Evolutionary conservation across 2,329 filamentous ascomycete species (phyloP).

Genomic region (Botryotinia narcissicola): DNA sequence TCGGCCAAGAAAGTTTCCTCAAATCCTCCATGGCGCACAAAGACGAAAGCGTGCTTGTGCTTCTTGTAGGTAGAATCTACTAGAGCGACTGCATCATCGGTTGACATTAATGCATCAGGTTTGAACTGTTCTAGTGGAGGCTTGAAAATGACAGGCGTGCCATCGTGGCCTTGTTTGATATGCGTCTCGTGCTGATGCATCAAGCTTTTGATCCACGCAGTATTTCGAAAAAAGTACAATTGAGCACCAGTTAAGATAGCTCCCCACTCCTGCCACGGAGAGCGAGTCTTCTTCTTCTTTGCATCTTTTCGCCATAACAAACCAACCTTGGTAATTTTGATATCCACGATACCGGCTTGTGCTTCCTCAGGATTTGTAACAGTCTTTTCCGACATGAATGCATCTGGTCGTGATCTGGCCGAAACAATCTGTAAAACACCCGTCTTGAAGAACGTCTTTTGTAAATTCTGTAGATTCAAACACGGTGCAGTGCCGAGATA

Average conservation of each 20-base stretch:
- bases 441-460: constrained; percentile 86
- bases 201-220: constrained; percentile 84
- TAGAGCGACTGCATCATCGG: constrained; percentile 85
- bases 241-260: constrained; percentile 95
- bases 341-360: constrained; percentile 90
- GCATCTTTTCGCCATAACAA: constrained; percentile 90
- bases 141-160: constrained; percentile 80
- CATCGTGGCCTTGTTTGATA: constrained; percentile 71
- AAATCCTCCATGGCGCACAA: constrained; percentile 79
- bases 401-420: constrained; percentile 86
- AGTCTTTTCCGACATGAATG: constrained; percentile 87
- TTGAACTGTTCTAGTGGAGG: constrained; percentile 91
- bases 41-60: constrained; percentile 92
- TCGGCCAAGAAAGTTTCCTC: constrained; percentile 92
- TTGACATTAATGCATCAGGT: constrained; percentile 89
- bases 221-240: constrained; percentile 93
- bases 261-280: constrained; percentile 99
- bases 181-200: constrained; percentile 86
- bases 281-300: constrained; percentile 91
- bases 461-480: constrained; percentile 77
- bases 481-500: constrained; percentile 75
- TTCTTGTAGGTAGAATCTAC: constrained; percentile 85
- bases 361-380: constrained; percentile 81
- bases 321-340: constrained; percentile 95
- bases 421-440: constrained; percentile 94